These are phyloP conservation scores for Cutaneotrichosporon sp. DNA, from an alignment of 1,284 basidiomycete genomes.

Conservation along the genomic window DNA sequence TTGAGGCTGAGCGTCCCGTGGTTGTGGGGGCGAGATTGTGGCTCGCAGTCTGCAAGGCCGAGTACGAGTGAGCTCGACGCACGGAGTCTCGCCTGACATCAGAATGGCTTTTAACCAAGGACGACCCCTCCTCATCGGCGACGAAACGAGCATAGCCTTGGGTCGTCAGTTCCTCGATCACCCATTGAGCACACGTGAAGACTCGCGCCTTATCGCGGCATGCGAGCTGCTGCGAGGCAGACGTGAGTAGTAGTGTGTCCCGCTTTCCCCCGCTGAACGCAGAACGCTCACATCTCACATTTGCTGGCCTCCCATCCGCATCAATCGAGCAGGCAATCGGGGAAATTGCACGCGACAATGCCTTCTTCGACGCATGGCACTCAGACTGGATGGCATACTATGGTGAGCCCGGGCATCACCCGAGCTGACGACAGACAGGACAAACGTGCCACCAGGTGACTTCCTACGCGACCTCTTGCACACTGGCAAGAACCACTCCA, in stretches of 20 bases:
- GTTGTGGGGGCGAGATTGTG: conserved; percentile 73
- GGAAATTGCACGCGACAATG: conserved; percentile 30
- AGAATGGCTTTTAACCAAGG: conserved; percentile 54
- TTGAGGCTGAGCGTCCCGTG: conserved; percentile 64
- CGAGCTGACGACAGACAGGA: conserved; percentile 1
- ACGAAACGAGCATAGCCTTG: conserved; percentile 71
- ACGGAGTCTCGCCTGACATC: no score
- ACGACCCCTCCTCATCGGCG: conserved; percentile 79
- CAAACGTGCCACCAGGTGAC: neutral
- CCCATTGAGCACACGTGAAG: conserved; percentile 80
- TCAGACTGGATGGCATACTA: conserved; percentile 42
- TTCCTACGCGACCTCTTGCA: conserved; percentile 6
- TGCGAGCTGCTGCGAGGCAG: conserved; percentile 46
- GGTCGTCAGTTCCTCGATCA: conserved; percentile 69
- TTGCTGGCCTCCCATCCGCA: neutral
- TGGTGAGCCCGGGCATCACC: neutral
- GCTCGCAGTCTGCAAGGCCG: conserved; percentile 77
- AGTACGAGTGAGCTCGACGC: conserved; percentile 58
- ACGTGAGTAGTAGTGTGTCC: conserved; percentile 2
- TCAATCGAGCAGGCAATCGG: neutral
- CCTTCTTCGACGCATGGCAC: conserved; percentile 37
- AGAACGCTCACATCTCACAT: conserved; percentile 8
- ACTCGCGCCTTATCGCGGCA: conserved; percentile 82
- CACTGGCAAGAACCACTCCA: conserved; percentile 9
- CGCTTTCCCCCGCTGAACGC: neutral